Base-by-base conservation (phyloP, 257 asterid genomes). In the Solanum rostratum region DNA sequence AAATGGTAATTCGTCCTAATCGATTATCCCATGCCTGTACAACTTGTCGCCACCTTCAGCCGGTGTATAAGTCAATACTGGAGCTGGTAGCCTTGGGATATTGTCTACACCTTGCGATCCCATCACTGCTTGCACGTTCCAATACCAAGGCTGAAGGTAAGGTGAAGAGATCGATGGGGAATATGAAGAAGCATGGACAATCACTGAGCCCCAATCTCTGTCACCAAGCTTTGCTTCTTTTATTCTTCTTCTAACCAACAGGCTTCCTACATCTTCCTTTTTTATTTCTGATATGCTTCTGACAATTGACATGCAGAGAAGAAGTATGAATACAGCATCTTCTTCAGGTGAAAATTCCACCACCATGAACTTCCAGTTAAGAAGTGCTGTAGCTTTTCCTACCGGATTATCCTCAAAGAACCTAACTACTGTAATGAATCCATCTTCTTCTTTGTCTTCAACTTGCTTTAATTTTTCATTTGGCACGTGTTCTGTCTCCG, bases 331-430 rank as follows among this genome's bases (percentile, higher is more conserved):
- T 18, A 93, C 97, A 7, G 93, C 92, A 89, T 94, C 99, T 89
- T 96, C 99, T 89, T 94, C 99, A 0, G 98, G 98, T 68, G 87
- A 62, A 11, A 94, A 69, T 60, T 96, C 99, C 65, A 92, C 89
- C 27, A 85, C 88, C 18, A 89, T 87, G 9, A 92, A 89, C 92
- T 90, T 94, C 99, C 99, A 96, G 92, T 96, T 94, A 33, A 96
- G 45, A 27, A 96, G 95, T 20, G 97, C 98, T 0, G 99, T 94
- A 65, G 99, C 99, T 90, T 91, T 93, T 59, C 98, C 98, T 3
- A 84, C 82, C 1, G 92, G 97, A 86, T 89, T 53, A 53, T 92
- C 97, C n/a, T 92, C 97, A 0, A 95, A 92, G 89, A 81, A 88
- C 82, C 98, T 91, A 63, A 93, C 84, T 27, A 96, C 9, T 7